A percentile compares a stretch with the other conserved stretches of the same genome.
Evolutionary conservation across 1,284 basidiomycete genomes (phyloP).

Genomic region (Trichosporon coremiiforme): DNA sequence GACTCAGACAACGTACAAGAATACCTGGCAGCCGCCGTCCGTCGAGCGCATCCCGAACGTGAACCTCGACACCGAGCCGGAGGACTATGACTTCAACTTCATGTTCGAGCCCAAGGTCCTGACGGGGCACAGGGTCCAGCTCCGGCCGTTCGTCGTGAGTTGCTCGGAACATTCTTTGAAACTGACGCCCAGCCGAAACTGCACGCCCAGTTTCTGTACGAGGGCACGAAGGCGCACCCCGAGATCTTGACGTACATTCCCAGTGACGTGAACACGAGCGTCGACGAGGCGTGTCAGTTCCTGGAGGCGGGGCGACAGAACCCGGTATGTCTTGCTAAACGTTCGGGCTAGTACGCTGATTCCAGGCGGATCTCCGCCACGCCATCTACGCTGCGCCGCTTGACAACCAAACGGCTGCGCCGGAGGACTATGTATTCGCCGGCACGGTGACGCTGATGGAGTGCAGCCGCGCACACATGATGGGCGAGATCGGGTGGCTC

Average conservation of each 20-base stretch:
- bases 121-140: slow-evolving; percentile 38
- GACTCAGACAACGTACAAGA: slow-evolving; percentile 29
- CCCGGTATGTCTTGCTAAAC: slow-evolving; percentile 31
- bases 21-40: slow-evolving; percentile 35
- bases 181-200: slow-evolving; percentile 25
- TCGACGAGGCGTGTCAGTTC: slow-evolving; percentile 42
- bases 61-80: slow-evolving; percentile 41
- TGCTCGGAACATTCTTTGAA: no score
- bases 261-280: slow-evolving; percentile 20
- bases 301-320: slow-evolving; percentile 35
- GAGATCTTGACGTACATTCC: slow-evolving; percentile 39
- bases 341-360: background rate
- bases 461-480: slow-evolving; percentile 37
- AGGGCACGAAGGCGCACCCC: slow-evolving; percentile 36
- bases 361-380: slow-evolving; percentile 29
- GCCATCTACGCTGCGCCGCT: slow-evolving; percentile 47
- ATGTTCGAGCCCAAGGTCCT: slow-evolving; percentile 43
- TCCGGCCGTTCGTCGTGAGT: slow-evolving; percentile 30
- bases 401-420: slow-evolving; percentile 28
- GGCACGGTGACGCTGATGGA: slow-evolving; percentile 45
- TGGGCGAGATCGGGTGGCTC: slow-evolving; percentile 48
- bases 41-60: slow-evolving; percentile 31
- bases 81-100: slow-evolving; percentile 54
- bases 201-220: slow-evolving; percentile 42
- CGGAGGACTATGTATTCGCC: slow-evolving; percentile 44